Conservation (phyloP, 2,329 filamentous ascomycete genomes). For the Colletotrichum echinochloae region DNA sequence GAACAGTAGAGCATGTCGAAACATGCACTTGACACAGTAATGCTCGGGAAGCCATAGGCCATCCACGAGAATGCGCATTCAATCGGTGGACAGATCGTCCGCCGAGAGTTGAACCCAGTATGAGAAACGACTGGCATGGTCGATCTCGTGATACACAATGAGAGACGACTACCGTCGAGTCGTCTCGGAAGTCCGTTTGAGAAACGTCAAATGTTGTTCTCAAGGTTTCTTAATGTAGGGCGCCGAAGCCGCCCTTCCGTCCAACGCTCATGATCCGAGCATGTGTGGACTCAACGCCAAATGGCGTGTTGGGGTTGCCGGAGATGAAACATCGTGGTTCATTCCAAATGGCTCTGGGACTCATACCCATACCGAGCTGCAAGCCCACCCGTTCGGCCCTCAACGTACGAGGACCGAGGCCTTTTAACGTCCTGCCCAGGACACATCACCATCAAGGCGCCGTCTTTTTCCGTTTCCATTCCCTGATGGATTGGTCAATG, state of each 20-base stretch:
- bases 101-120: not conserved
- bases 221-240: not conserved
- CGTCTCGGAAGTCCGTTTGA: not conserved
- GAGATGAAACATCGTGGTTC: not conserved
- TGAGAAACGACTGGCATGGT: not conserved
- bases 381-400: constrained; percentile 22
- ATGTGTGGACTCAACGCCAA: constrained; percentile 22
- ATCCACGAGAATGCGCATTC: not conserved
- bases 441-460: constrained; percentile 41
- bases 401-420: constrained; percentile 41
- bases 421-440: constrained; percentile 54
- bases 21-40: not conserved
- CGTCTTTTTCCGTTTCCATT: constrained; percentile 1
- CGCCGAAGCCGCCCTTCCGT: constrained; percentile 7
- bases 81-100: not conserved
- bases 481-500: constrained; percentile 1
- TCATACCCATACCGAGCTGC: constrained; percentile 10
- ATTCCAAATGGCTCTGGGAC: not conserved
- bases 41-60: constrained; percentile 1
- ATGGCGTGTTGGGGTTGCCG: constrained; percentile 15
- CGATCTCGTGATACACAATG: not conserved
- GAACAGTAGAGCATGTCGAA: constrained; percentile 1
- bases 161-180: not conserved
- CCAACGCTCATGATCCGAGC: constrained; percentile 20
- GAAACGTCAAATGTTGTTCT: not conserved